Base-by-base conservation (phyloP, 2,329 filamentous ascomycete genomes). In the Cadophora sp. region DNA sequence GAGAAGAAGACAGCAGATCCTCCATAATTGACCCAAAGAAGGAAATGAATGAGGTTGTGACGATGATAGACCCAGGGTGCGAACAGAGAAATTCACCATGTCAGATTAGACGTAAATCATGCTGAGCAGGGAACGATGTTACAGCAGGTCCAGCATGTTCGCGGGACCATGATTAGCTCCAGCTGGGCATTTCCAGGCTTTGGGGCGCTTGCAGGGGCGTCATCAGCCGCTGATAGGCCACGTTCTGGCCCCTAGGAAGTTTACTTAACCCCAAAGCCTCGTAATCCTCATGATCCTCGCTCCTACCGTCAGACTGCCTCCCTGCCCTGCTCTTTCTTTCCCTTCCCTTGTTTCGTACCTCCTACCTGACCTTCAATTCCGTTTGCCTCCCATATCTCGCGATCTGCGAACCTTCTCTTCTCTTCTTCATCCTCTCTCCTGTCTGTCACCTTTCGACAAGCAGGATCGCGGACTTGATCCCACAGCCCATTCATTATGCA, bases 401-500 rank as follows among this genome's bases (percentile, higher is more conserved):
- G n/a, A 56, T 14, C 53, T 56, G 11, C 33, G 33, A 41, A 39
- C n/a, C 53, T 8, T n/a, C 3, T 2, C 53, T 8, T n/a, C 3
- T 2, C 14, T 47, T 30, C 27, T 30, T 30, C 27, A 4, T 56
- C 33, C n/a, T 22, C 33, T 22, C 30, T 41, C 53, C 13, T 24
- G 33, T 43, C 53, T 24, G 4, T 41, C 36, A n/a, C 55, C 55
- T 2, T 24, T 18, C n/a, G 36, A 58, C 55, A 36, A 24, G 55
- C 33, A 24, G 55, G n/a, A 39, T 27, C 22, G 16, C 33, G 55
- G 36, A 41, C 20, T 36, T 58, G 30, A 62, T 62, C 43, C 27
- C 47, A 41, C 7, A 62, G 48, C 45, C 48, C 43, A 63, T 62
- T 53, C 51, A 66, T 62, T 51, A 66, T 66, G 59, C 51, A 47